phyloP scores from a whole-genome alignment of 805 yeast genomes.

The Yarrowia keelungensis region DNA sequence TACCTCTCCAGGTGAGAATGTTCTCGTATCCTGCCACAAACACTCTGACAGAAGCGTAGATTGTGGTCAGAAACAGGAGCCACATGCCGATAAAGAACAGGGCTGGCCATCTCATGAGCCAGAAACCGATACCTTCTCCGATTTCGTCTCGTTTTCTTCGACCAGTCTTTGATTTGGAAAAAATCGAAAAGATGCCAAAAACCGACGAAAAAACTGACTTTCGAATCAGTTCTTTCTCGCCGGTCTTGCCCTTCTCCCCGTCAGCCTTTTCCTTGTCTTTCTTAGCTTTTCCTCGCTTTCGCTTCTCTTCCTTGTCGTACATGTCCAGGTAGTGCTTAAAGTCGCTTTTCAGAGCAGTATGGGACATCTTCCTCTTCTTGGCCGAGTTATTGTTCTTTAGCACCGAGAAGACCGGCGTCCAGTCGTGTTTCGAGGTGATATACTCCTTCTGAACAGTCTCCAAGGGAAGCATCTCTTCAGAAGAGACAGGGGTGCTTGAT shows the following conservation, averaged over 20 bases:
- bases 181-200: neutral
- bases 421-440: conserved; percentile 27
- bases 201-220: conserved; percentile 12
- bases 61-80: conserved; percentile 58
- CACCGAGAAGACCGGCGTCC: conserved; percentile 30
- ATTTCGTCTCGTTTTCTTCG: conserved; percentile 37
- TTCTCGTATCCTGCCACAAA: conserved; percentile 71
- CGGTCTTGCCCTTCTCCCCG: neutral
- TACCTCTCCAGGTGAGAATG: conserved; percentile 66
- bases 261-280: conserved; percentile 4
- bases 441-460: conserved; percentile 21
- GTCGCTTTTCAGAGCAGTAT: neutral
- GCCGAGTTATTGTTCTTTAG: neutral
- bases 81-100: conserved; percentile 60
- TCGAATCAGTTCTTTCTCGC: neutral
- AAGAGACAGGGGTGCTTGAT: conserved; percentile 8
- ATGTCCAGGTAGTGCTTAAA: conserved; percentile 29
- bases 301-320: conserved; percentile 19
- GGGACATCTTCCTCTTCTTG: conserved; percentile 3
- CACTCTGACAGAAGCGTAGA: conserved; percentile 62
- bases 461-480: conserved; percentile 18
- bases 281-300: conserved; percentile 24
- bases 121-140: conserved; percentile 54
- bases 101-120: conserved; percentile 70
- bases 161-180: neutral